Base-by-base conservation (phyloP, 768 basidiomycete genomes). In the Peribolospora kevripleyi region DNA sequence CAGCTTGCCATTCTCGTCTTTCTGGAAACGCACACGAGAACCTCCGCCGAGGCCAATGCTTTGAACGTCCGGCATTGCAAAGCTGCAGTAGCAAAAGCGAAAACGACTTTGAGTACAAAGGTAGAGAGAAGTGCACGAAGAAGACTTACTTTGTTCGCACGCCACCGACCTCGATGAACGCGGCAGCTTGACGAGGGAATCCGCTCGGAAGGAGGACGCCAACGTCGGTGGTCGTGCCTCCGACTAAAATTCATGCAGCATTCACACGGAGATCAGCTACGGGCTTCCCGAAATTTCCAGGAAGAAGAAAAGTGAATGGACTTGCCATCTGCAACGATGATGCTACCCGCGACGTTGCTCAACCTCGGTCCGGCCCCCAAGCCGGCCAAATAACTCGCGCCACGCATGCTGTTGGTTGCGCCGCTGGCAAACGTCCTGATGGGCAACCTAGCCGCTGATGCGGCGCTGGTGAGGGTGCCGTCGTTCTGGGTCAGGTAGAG, bases 381-480 rank as follows among this genome's bases (percentile, higher is more conserved):
- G 11, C 71, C 72, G 1, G 78, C 73, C 5, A 80, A 68, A 63
- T 75, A 79, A 4, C 74, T 74, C 5, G 78, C 79, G 7, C 78
- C 79, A 51, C 79, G 69, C 78, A 80, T 81, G 1, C 77, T 78
- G 63, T 80, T 80, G 1, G 79, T 81, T 5, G 78, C 74, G 3
- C 76, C 76, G 47, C 72, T 74, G 25, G 72, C 72, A 62, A 74
- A 81, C 0, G 79, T 81, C 54, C 74, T 71, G 61, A 81, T 76
- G 3, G 79, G 79, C 45, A 80, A 68, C 39, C 68, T 67, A 0
- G 73, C 74, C 1, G 77, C 79, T 47, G 73, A 66, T 13, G 60
- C 61, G 52, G 57, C 59, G 4, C 56, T 61, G 48, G 63, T 53
- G 3, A 66, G 52, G 0, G 67, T 67, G 9, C 65, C 65, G 54